A percentile compares a stretch with the other conserved stretches of the same genome.
Conservation (phyloP, 2,329 filamentous ascomycete genomes). For the Penicillium corylophilum region DNA sequence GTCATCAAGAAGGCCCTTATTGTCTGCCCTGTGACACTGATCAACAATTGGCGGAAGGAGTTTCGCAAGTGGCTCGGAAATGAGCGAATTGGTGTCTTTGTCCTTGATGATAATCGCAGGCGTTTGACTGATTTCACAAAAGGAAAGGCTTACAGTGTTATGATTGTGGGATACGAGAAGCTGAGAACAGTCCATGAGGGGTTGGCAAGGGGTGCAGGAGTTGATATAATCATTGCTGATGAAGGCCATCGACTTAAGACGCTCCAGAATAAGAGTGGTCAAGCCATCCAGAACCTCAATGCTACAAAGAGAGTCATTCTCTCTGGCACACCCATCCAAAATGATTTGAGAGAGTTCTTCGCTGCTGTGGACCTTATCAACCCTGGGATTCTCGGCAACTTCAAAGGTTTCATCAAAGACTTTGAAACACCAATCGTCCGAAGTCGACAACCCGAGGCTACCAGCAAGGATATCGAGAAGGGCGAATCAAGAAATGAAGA, state of each 20-base stretch:
- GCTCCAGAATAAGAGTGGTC: conserved; percentile 65
- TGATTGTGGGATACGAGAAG: conserved; percentile 74
- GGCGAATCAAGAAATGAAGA: conserved; percentile 63
- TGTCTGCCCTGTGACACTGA: conserved; percentile 70
- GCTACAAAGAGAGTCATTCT: conserved; percentile 62
- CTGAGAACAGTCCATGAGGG: conserved; percentile 65
- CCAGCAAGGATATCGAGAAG: conserved; percentile 60
- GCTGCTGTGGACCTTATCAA: conserved; percentile 69
- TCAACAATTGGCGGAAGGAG: conserved; percentile 72
- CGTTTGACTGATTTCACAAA: conserved; percentile 67
- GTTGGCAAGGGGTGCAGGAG: conserved; percentile 59
- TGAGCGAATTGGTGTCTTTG: conserved; percentile 67
- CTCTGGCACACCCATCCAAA: conserved; percentile 67
- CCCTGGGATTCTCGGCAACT: conserved; percentile 62
- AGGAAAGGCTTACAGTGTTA: conserved; percentile 66
- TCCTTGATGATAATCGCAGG: conserved; percentile 60
- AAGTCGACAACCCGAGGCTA: conserved; percentile 64
- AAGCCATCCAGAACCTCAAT: conserved; percentile 63
- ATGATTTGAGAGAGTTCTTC: conserved; percentile 66
- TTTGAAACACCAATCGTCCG: conserved; percentile 65
- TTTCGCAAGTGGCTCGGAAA: conserved; percentile 73
- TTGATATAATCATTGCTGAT: conserved; percentile 71
- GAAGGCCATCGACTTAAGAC: conserved; percentile 69
- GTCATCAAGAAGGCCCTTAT: conserved; percentile 70
- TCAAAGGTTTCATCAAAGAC: conserved; percentile 61